Percentiles rank a stretch among this genome's conserved stretches.
Evolutionary conservation across 768 basidiomycete genomes (phyloP).

Genomic region (Sarcodon sp.): DNA sequence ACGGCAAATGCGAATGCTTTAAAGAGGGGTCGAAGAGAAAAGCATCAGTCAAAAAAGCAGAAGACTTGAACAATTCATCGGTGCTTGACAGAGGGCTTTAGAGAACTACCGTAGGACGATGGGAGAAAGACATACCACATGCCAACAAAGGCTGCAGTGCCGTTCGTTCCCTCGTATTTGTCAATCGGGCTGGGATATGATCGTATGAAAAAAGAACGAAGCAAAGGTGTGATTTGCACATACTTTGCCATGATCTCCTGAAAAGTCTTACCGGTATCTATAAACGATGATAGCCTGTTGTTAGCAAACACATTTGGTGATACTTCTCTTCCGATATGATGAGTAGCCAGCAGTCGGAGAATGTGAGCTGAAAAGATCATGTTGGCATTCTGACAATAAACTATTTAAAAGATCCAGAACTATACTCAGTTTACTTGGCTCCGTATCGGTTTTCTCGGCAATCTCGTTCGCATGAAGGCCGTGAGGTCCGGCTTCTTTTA

Average conservation of each 20-base stretch:
- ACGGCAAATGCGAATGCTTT: conserved; percentile 17
- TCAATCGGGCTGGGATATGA: conserved; percentile 30
- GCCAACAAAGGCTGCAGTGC: conserved; percentile 59
- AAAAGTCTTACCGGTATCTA: conserved; percentile 55
- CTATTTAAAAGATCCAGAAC: conserved; percentile 4
- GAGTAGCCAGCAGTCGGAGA: conserved; percentile 65
- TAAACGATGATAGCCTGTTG: conserved; percentile 54
- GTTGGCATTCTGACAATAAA: conserved; percentile 1
- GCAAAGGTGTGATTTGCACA: conserved; percentile 1
- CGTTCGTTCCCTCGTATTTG: conserved; percentile 57
- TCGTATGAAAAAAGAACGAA: not conserved
- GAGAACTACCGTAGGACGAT: not conserved
- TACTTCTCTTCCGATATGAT: conserved; percentile 61
- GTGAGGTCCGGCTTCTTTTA: conserved; percentile 46
- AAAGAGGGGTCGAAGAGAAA: conserved; percentile 10
- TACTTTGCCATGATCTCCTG: conserved; percentile 36
- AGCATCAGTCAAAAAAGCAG: conserved; percentile 62
- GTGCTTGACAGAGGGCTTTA: conserved; percentile 29
- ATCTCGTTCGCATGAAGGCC: conserved; percentile 36
- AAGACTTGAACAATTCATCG: conserved; percentile 68
- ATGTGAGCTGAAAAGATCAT: conserved; percentile 39
- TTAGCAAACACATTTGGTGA: conserved; percentile 61
- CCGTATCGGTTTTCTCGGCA: conserved; percentile 24
- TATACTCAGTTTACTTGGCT: conserved; percentile 38
- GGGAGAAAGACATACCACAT: conserved; percentile 34